A percentile compares a stretch with the other conserved stretches of the same genome.
These are phyloP conservation scores for Thalassiosira mediterranea DNA, from an alignment of 352 stramenopile species.

Conservation along the genomic window DNA sequence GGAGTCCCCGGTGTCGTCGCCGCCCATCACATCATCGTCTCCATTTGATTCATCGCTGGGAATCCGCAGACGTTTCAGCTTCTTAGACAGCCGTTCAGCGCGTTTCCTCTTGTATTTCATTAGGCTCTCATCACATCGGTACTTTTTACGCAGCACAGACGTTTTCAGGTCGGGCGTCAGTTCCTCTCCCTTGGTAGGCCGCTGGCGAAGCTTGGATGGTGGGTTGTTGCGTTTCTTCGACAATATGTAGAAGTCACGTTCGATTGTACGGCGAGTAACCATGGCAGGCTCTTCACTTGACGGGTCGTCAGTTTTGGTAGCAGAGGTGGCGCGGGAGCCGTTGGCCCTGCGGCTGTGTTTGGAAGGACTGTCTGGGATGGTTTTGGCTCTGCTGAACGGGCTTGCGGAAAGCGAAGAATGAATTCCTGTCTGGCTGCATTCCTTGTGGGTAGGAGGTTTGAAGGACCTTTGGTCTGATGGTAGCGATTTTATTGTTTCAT, in stretches of 20 bases:
- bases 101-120: conserved; percentile 41
- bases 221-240: conserved; percentile 50
- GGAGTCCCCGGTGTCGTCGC: conserved; percentile 11
- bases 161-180: conserved; percentile 41
- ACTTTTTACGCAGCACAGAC: conserved; percentile 53
- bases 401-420: conserved; percentile 40
- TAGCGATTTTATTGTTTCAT: conserved; percentile 50
- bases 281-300: conserved; percentile 29
- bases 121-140: conserved; percentile 52
- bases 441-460: conserved; percentile 12
- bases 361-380: background rate
- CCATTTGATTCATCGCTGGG: conserved; percentile 16
- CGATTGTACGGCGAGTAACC: conserved; percentile 53
- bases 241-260: conserved; percentile 65
- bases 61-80: conserved; percentile 41
- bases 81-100: conserved; percentile 30
- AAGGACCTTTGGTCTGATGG: conserved; percentile 16
- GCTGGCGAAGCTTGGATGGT: conserved; percentile 27
- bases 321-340: background rate
- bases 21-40: conserved; percentile 3
- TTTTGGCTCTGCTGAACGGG: conserved; percentile 34
- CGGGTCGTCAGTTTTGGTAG: background rate
- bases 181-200: conserved; percentile 19
- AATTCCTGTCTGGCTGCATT: conserved; percentile 17
- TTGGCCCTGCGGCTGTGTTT: background rate